A percentile compares a stretch with the other conserved stretches of the same genome.
phyloP scores from a whole-genome alignment of 768 basidiomycete genomes.

The Floccularia luteovirens region DNA sequence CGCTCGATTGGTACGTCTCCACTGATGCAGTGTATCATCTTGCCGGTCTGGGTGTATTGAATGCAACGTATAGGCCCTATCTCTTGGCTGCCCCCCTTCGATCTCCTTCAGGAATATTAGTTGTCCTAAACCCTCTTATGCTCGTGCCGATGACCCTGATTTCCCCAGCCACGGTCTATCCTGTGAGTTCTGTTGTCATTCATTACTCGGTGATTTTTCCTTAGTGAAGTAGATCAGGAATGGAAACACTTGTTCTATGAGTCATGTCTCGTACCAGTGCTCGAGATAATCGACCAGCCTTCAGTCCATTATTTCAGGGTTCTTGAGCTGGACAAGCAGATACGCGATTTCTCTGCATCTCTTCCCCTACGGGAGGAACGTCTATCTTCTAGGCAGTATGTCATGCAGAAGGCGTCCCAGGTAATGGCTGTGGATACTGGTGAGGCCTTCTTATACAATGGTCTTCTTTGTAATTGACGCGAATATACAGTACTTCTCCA shows the following conservation, averaged over 20 bases:
- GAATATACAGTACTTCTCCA: constrained; percentile 49
- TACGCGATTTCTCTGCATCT: constrained; percentile 58
- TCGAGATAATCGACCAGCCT: constrained; percentile 51
- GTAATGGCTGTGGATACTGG: constrained; percentile 57
- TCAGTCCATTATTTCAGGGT: constrained; percentile 40
- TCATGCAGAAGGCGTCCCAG: constrained; percentile 55
- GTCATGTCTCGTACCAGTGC: constrained; percentile 52
- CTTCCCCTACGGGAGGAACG: constrained; percentile 35
- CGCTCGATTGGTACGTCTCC: constrained; percentile 40
- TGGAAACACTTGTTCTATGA: constrained; percentile 64
- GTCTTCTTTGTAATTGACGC: constrained; percentile 1
- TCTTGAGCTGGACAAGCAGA: constrained; percentile 46
- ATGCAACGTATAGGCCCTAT: constrained; percentile 54
- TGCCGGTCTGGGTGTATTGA: constrained; percentile 9
- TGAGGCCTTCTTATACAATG: constrained; percentile 16
- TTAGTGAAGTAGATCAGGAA: constrained; percentile 65
- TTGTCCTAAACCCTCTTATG: constrained; percentile 40
- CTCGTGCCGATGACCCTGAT: no score
- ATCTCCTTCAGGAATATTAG: constrained; percentile 56
- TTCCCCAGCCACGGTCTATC: no score
- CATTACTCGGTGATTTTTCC: no score
- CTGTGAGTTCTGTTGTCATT: no score
- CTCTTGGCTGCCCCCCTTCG: constrained; percentile 63
- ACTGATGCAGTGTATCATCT: constrained; percentile 12
- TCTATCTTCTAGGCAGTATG: constrained; percentile 32